Conservation (phyloP, 805 yeast species). For the Lachancea dasiensis region DNA sequence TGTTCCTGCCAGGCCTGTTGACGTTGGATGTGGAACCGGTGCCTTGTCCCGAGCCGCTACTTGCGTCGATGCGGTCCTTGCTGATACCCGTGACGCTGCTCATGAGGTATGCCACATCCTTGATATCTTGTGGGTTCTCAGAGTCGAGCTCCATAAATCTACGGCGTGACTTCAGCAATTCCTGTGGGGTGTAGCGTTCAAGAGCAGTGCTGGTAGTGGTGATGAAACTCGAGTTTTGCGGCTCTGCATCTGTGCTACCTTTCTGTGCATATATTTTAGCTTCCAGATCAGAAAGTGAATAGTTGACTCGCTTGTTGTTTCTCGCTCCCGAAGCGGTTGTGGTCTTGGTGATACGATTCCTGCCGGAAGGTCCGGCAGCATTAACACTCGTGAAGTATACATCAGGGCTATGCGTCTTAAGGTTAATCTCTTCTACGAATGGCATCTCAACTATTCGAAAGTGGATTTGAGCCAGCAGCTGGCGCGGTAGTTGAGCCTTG, state of each 20-base stretch:
- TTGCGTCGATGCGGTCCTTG: slow-evolving; percentile 27
- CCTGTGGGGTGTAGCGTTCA: slow-evolving; percentile 26
- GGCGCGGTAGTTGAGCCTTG: background rate
- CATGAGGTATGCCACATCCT: slow-evolving; percentile 27
- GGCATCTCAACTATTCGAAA: slow-evolving; percentile 4
- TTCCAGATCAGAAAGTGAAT: slow-evolving; percentile 32
- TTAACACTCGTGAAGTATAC: slow-evolving; percentile 25
- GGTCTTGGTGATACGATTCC: slow-evolving; percentile 17
- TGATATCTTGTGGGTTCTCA: slow-evolving; percentile 26
- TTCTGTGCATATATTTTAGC: slow-evolving; percentile 24
- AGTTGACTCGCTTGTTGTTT: slow-evolving; percentile 30
- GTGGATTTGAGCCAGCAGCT: background rate
- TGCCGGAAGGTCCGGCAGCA: slow-evolving; percentile 17
- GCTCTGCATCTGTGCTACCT: slow-evolving; percentile 9
- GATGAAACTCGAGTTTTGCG: slow-evolving; percentile 8
- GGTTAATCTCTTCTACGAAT: slow-evolving; percentile 31
- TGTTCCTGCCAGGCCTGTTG: slow-evolving; percentile 20
- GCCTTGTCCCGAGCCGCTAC: slow-evolving; percentile 10
- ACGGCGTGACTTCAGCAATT: slow-evolving; percentile 28
- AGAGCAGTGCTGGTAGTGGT: slow-evolving; percentile 13
- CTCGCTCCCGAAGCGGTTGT: slow-evolving; percentile 18
- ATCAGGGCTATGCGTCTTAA: slow-evolving; percentile 30
- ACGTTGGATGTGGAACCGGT: slow-evolving; percentile 16
- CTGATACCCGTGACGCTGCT: slow-evolving; percentile 29
- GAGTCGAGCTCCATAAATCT: slow-evolving; percentile 32